A percentile compares a stretch with the other conserved stretches of the same genome.
These are phyloP conservation scores for Hapsidospora chrysogenum DNA, from an alignment of 495 filamentous ascomycete genomes.

Conservation along the genomic window DNA sequence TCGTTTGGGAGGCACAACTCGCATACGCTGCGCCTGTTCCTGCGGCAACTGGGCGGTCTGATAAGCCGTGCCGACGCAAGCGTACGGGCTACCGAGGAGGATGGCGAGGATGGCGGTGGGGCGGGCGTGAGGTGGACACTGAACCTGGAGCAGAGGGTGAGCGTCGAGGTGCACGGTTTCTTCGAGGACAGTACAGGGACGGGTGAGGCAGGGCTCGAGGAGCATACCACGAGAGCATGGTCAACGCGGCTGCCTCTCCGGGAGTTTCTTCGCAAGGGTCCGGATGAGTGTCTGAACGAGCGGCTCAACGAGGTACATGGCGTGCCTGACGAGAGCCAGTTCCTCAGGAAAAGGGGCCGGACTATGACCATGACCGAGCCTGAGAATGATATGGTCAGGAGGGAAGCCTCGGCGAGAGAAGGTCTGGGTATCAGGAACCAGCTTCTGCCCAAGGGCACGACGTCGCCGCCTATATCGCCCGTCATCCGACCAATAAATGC, in stretches of 20 bases:
- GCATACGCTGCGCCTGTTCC: slow-evolving; percentile 28
- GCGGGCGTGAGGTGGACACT: slow-evolving; percentile 24
- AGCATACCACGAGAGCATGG: slow-evolving; percentile 14
- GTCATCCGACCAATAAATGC: slow-evolving; percentile 1
- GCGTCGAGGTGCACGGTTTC: slow-evolving; percentile 43
- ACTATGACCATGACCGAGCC: slow-evolving; percentile 2
- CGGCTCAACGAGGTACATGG: slow-evolving; percentile 15
- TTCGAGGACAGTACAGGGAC: slow-evolving; percentile 19
- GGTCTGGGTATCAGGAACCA: background rate
- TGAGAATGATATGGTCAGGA: slow-evolving; percentile 1
- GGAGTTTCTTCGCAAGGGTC: slow-evolving; percentile 29
- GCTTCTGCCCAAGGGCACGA: background rate
- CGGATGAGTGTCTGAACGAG: slow-evolving; percentile 22
- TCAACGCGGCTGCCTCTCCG: slow-evolving; percentile 31
- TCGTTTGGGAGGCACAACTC: slow-evolving; percentile 37
- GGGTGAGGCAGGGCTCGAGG: slow-evolving; percentile 24
- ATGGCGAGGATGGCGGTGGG: slow-evolving; percentile 15
- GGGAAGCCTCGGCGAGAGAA: background rate
- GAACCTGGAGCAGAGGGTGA: slow-evolving; percentile 31
- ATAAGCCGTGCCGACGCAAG: slow-evolving; percentile 7
- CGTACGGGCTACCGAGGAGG: slow-evolving; percentile 23
- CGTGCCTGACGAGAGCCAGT: background rate
- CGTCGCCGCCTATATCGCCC: slow-evolving; percentile 1
- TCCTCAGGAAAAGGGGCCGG: background rate
- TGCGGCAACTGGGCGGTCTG: slow-evolving; percentile 25